Conservation (phyloP, 2,329 filamentous ascomycete genomes). For the Xylaria digitata region DNA sequence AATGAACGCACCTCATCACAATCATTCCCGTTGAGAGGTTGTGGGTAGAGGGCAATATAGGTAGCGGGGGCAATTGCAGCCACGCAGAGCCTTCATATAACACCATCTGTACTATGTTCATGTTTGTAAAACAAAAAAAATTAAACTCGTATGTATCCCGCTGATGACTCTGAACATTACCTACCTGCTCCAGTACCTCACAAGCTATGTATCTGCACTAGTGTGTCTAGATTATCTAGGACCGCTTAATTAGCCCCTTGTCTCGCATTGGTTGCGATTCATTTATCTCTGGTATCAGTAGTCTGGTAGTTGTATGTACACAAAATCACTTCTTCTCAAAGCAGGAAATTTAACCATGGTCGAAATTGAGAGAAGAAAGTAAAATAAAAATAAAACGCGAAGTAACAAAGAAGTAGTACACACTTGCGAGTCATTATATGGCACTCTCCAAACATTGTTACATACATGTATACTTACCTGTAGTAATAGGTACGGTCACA, state of each 20-base stretch:
- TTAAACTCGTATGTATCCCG: background rate
- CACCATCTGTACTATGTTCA: background rate
- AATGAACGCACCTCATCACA: conserved; percentile 20
- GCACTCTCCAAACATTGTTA: no score
- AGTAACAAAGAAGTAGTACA: no score
- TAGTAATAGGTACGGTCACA: background rate
- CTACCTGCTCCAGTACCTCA: no score
- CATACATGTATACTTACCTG: background rate
- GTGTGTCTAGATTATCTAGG: background rate
- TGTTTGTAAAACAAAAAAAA: background rate
- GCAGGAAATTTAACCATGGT: background rate
- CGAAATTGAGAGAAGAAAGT: background rate
- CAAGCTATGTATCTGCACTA: background rate
- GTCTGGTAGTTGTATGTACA: no score
- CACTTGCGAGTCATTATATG: no score
- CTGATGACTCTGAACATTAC: background rate
- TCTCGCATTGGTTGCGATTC: background rate
- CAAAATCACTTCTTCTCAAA: background rate
- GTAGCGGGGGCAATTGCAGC: background rate
- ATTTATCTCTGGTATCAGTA: background rate
- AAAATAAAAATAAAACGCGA: no score
- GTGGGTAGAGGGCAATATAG: background rate
- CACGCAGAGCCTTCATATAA: background rate
- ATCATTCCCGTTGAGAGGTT: conserved; percentile 10
- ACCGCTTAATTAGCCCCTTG: background rate